Conservation (phyloP, 768 basidiomycete species). For the Russula abietina region DNA sequence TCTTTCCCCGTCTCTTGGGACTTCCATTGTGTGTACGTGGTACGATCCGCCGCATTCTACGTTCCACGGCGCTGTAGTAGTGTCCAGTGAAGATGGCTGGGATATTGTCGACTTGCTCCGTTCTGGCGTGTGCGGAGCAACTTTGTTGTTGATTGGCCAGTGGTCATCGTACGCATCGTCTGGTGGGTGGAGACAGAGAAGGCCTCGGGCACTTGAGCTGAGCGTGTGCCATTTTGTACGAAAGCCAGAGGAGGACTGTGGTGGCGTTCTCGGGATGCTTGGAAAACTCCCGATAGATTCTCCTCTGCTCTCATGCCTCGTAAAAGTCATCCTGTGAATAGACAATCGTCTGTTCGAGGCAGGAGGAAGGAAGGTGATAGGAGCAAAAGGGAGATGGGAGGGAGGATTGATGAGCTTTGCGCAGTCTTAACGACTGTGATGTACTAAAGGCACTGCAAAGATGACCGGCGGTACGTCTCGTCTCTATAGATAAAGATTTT, state of each 20-base stretch:
- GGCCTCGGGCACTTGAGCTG: conserved; percentile 5
- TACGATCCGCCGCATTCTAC: not conserved
- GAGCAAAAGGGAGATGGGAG: not conserved
- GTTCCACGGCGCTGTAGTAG: not conserved
- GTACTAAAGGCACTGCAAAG: not conserved
- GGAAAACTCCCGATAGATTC: not conserved
- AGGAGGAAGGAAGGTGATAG: not conserved
- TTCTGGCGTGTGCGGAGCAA: not conserved
- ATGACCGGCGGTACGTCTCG: not conserved
- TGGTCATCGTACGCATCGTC: not conserved
- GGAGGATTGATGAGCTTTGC: not conserved
- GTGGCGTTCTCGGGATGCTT: not conserved
- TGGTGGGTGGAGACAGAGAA: not conserved
- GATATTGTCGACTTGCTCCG: not conserved
- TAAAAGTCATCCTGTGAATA: not conserved
- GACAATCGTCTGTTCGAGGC: not conserved
- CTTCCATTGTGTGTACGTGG: not conserved
- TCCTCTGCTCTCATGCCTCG: not conserved
- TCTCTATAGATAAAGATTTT: not conserved
- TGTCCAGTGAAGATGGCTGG: not conserved
- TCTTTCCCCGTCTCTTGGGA: not conserved
- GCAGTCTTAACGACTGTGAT: conserved; percentile 4
- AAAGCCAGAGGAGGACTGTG: not conserved
- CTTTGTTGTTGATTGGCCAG: too few species aligned
- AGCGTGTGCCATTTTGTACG: conserved; percentile 1